Conservation (phyloP, 2,329 filamentous ascomycete genomes). For the Orbilia javanica region DNA sequence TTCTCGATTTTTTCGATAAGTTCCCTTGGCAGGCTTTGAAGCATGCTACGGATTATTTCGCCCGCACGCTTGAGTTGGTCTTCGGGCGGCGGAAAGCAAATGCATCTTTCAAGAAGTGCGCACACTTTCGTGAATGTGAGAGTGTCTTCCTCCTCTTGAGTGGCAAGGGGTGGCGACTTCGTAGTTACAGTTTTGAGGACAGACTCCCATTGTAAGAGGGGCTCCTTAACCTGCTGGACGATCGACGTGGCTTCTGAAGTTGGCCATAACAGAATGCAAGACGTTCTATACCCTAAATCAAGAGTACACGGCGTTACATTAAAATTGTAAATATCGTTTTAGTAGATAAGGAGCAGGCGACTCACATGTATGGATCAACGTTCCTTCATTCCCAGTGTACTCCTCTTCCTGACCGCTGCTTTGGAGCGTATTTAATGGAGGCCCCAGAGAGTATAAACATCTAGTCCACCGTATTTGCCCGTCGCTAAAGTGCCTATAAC, state of each 20-base stretch:
- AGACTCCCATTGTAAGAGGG: slow-evolving; percentile 30
- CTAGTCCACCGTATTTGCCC: background rate
- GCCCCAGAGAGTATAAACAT: slow-evolving; percentile 30
- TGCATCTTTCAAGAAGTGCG: slow-evolving; percentile 39
- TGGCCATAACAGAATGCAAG: slow-evolving; percentile 54
- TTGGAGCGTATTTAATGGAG: background rate
- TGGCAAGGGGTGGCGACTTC: background rate
- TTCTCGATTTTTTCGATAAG: background rate
- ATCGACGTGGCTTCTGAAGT: slow-evolving; percentile 39
- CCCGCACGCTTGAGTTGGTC: slow-evolving; percentile 33
- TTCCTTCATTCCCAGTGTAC: slow-evolving; percentile 47
- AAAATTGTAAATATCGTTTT: background rate
- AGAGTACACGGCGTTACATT: background rate
- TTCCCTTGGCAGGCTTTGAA: slow-evolving; percentile 20
- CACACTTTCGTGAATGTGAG: slow-evolving; percentile 22
- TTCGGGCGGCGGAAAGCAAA: slow-evolving; percentile 22
- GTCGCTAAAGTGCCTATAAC: slow-evolving; percentile 24
- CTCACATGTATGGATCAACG: slow-evolving; percentile 25
- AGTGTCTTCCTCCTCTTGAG: background rate
- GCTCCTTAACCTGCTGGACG: slow-evolving; percentile 24
- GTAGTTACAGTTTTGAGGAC: slow-evolving; percentile 27
- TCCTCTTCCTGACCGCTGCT: slow-evolving; percentile 19
- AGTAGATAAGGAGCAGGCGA: background rate
- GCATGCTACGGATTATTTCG: slow-evolving; percentile 12
- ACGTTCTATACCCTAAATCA: slow-evolving; percentile 35